phyloP scores from a whole-genome alignment of 176 grass and related monocot genomes.

The Echinochloa phyllopogon region DNA sequence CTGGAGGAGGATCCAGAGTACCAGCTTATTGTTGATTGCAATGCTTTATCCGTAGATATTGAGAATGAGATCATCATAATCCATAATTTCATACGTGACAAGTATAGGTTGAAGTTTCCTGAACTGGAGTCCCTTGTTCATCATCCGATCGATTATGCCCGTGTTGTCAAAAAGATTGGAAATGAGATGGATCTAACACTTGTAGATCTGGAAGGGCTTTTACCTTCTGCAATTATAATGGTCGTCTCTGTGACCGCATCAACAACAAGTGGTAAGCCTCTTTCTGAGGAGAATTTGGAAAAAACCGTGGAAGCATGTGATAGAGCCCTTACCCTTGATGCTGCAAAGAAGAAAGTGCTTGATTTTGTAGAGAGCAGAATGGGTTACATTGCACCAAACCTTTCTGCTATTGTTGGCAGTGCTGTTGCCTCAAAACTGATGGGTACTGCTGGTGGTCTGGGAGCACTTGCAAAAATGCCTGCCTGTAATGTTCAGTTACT shows the following conservation, averaged over 20 bases:
- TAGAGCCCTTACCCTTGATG: conserved; percentile 77
- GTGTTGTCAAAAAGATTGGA: conserved; percentile 90
- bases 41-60: conserved; percentile 85
- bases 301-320: conserved; percentile 85
- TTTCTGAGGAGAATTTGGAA: conserved; percentile 73
- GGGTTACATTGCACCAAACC: conserved; percentile 86
- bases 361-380: conserved; percentile 92
- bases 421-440: conserved; percentile 86
- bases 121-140: conserved; percentile 93
- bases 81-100: conserved; percentile 93
- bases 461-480: conserved; percentile 87
- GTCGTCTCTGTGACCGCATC: conserved; percentile 85
- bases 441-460: conserved; percentile 84
- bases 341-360: conserved; percentile 90
- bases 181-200: conserved; percentile 91
- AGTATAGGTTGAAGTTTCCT: conserved; percentile 85
- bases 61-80: conserved; percentile 97
- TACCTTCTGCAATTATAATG: conserved; percentile 95
- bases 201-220: conserved; percentile 83
- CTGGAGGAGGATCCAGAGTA: conserved; percentile 87
- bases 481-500: conserved; percentile 93
- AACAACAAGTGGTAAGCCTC: conserved; percentile 85
- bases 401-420: conserved; percentile 85
- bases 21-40: conserved; percentile 91
- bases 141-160: conserved; percentile 92